A percentile compares a stretch with the other conserved stretches of the same genome.
phyloP scores from a whole-genome alignment of 2,329 filamentous ascomycete genomes.

The Sporothrix globosa region DNA sequence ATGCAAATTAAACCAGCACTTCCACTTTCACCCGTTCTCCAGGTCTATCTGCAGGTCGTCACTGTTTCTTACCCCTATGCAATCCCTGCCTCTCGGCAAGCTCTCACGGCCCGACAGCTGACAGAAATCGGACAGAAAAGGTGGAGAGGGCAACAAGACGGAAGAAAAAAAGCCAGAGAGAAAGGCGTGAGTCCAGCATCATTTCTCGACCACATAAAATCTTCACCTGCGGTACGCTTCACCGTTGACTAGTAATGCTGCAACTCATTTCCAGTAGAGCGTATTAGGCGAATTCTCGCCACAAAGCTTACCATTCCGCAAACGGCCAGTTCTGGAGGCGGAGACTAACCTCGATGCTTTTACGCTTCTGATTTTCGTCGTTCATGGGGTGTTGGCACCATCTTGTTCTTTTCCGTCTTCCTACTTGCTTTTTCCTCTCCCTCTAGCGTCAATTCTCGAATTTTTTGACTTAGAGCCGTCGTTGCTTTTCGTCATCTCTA shows the following conservation, averaged over 20 bases:
- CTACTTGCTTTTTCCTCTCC: neutral
- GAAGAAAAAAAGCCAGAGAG: neutral
- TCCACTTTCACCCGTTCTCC: neutral
- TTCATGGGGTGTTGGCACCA: neutral
- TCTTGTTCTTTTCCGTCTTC: neutral
- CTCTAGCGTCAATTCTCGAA: neutral
- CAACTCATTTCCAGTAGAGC: no score
- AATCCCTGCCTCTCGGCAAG: constrained; percentile 10
- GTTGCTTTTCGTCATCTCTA: neutral
- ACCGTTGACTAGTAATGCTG: neutral
- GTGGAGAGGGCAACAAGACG: neutral
- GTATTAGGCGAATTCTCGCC: neutral
- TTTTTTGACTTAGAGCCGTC: neutral
- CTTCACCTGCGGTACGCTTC: neutral
- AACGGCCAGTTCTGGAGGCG: neutral
- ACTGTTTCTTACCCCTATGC: neutral
- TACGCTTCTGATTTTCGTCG: neutral
- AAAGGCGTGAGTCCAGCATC: neutral
- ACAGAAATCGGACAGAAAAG: neutral
- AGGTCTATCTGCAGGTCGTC: neutral
- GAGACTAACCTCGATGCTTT: no score
- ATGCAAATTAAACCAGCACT: neutral
- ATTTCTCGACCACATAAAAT: neutral
- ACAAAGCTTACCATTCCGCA: neutral
- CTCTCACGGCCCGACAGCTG: neutral